Conservation (phyloP, 2,329 filamentous ascomycete species). For the Cordyceps fumosorosea region DNA sequence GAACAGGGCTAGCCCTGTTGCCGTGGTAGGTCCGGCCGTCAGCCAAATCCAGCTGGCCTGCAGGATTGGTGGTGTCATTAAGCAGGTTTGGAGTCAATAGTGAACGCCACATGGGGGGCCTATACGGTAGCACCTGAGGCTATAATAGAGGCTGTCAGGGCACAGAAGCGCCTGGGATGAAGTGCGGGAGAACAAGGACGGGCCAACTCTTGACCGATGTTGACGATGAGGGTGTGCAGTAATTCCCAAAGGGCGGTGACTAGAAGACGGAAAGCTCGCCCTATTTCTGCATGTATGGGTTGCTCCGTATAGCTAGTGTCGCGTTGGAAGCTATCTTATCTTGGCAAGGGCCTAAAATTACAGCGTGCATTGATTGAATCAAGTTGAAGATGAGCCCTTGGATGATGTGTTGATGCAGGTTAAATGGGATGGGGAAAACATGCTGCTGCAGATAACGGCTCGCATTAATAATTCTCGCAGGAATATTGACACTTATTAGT, state of each 20-base stretch:
- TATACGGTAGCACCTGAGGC: neutral
- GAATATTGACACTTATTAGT: no score
- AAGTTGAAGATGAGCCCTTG: no score
- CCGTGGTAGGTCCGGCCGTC: neutral
- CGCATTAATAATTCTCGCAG: no score
- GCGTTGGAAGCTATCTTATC: neutral
- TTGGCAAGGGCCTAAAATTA: neutral
- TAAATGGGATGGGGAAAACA: no score
- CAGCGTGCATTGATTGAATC: neutral
- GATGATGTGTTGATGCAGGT: no score
- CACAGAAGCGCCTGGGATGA: no score
- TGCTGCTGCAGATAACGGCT: no score
- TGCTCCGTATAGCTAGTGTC: neutral
- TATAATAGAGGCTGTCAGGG: no score
- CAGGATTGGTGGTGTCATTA: neutral
- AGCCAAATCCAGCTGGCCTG: neutral
- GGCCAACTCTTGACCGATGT: neutral
- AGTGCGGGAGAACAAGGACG: neutral
- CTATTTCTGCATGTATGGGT: no score
- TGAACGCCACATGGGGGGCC: neutral
- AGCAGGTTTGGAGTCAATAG: conserved; percentile 8
- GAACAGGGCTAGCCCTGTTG: neutral
- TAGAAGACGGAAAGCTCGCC: no score
- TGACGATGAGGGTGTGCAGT: neutral
- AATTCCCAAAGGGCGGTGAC: neutral